Evolutionary conservation across 2,329 filamentous ascomycete genomes (phyloP).

Genomic region (Magnaporthales sp.): DNA sequence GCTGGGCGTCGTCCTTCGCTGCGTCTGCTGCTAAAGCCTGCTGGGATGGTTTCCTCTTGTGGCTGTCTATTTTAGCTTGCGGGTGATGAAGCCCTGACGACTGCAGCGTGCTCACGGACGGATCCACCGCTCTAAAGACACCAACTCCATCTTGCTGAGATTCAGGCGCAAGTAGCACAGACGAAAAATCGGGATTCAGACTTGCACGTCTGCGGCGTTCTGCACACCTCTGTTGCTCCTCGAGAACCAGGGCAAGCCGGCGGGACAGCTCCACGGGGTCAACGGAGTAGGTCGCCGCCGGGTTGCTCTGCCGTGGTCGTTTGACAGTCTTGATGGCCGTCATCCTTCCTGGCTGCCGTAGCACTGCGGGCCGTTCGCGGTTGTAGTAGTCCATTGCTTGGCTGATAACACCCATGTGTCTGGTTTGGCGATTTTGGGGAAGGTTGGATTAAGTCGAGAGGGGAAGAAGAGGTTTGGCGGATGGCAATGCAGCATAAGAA

Average conservation of each 20-base stretch:
- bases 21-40: neutral
- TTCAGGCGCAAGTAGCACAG: neutral
- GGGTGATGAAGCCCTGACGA: neutral
- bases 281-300: constrained; percentile 21
- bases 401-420: neutral
- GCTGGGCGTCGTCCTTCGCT: neutral
- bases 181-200: neutral
- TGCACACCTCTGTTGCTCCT: constrained; percentile 35
- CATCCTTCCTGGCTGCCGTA: neutral
- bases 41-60: neutral
- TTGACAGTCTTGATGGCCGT: neutral
- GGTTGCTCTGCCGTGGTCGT: neutral
- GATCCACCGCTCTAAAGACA: neutral
- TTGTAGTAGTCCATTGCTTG: neutral
- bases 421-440: neutral
- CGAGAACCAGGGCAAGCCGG: constrained; percentile 40
- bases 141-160: neutral
- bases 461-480: neutral
- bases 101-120: neutral
- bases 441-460: neutral
- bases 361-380: neutral
- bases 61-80: neutral
- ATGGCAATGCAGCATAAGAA: neutral
- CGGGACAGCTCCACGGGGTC: constrained; percentile 47
- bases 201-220: constrained; percentile 14